Conservation (phyloP, 345 rosid species). For the Brassica cretica region DNA sequence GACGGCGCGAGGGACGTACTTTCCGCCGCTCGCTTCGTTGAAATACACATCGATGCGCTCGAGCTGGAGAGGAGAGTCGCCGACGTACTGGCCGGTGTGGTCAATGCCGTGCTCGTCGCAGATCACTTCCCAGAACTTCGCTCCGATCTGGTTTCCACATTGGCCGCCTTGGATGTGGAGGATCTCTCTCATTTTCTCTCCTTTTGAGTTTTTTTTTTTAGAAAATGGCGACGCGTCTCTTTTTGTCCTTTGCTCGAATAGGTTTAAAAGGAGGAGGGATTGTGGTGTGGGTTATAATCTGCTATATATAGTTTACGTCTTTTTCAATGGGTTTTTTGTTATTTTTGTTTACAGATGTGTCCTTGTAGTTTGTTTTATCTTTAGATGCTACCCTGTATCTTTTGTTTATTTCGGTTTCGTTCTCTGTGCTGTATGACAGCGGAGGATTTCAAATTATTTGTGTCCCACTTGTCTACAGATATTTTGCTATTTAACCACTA, state of each 20-base stretch:
- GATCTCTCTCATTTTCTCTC: conserved; percentile 42
- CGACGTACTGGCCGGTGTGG: conserved; percentile 45
- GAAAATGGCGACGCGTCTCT: conserved; percentile 28
- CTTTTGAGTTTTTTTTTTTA: neutral
- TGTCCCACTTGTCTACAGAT: conserved; percentile 38
- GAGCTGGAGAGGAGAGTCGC: conserved; percentile 43
- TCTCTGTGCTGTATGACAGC: conserved; percentile 42
- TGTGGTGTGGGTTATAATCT: conserved; percentile 31
- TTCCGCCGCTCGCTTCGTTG: conserved; percentile 45
- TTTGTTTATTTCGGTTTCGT: neutral
- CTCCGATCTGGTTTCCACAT: conserved; percentile 52
- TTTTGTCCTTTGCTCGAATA: conserved; percentile 19
- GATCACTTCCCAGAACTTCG: conserved; percentile 46
- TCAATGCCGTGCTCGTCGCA: conserved; percentile 48
- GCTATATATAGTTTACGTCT: conserved; percentile 45
- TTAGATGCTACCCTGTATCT: neutral
- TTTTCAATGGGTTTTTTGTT: conserved; percentile 18
- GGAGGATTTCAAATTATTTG: conserved; percentile 29
- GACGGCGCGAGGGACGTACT: conserved; percentile 44
- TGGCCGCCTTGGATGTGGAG: conserved; percentile 48
- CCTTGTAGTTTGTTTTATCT: neutral
- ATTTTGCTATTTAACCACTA: conserved; percentile 26
- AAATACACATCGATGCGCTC: conserved; percentile 45
- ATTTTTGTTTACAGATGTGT: neutral
- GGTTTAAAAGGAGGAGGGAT: conserved; percentile 22